phyloP scores from a whole-genome alignment of 2,329 filamentous ascomycete species.

The Sporothrix variecibatus region DNA sequence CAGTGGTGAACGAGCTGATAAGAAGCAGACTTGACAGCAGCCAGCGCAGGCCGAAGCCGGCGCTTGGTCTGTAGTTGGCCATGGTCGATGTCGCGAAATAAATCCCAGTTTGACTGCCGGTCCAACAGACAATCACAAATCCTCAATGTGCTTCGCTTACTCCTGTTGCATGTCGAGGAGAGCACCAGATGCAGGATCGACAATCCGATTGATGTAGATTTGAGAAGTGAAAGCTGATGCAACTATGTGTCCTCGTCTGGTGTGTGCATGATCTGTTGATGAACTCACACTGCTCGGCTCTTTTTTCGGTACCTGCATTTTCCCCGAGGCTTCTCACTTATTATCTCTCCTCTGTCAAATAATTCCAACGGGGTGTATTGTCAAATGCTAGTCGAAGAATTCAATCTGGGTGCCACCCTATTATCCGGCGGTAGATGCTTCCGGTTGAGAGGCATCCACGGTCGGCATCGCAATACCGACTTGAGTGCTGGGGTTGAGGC shows the following conservation, averaged over 20 bases:
- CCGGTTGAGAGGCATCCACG: neutral
- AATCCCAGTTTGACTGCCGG: neutral
- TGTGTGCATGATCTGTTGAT: no score
- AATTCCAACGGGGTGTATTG: neutral
- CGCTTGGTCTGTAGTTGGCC: neutral
- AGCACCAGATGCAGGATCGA: neutral
- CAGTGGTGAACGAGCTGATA: neutral
- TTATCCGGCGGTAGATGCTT: constrained; percentile 21
- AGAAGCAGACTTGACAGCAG: neutral
- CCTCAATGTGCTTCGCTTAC: neutral
- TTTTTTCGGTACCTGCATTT: neutral
- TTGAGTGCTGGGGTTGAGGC: neutral
- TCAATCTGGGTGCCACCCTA: neutral
- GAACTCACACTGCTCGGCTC: no score
- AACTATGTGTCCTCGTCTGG: no score
- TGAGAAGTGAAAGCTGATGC: no score
- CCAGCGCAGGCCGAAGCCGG: neutral
- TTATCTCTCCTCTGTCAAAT: neutral
- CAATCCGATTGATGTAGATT: no score
- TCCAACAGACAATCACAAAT: neutral
- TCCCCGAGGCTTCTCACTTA: neutral
- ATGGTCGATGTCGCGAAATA: neutral
- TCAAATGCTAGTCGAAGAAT: no score
- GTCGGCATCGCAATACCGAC: neutral
- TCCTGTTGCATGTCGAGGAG: neutral